Percentiles rank a stretch among this genome's conserved stretches.
These are phyloP conservation scores for Ilyonectria sp. DNA, from an alignment of 2,329 filamentous ascomycete genomes.

Conservation along the genomic window DNA sequence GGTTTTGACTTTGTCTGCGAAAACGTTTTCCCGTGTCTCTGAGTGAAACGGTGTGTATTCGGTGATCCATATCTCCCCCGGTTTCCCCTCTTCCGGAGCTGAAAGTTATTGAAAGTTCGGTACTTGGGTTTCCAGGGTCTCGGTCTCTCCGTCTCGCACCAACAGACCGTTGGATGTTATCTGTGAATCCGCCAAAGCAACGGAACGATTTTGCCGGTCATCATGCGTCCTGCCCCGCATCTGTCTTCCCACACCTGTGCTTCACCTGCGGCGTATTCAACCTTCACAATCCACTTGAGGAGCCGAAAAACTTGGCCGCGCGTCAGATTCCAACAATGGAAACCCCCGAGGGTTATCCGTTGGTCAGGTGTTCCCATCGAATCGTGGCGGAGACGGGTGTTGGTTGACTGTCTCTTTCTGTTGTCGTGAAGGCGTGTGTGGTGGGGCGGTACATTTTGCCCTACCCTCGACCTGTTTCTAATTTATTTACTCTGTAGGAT, in stretches of 20 bases:
- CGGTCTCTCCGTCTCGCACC: neutral
- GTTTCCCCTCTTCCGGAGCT: too few species aligned
- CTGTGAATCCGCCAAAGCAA: neutral
- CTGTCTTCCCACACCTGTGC: neutral
- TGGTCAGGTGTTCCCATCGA: slow-evolving; percentile 25
- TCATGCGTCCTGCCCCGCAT: slow-evolving; percentile 1
- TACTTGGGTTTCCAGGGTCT: too few species aligned
- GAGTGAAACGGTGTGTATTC: too few species aligned
- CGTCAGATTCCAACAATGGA: slow-evolving; percentile 20
- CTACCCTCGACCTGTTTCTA: neutral
- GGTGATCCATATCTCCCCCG: too few species aligned
- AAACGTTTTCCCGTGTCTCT: too few species aligned
- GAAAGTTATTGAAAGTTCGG: too few species aligned
- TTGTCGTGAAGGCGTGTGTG: neutral
- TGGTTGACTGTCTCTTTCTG: slow-evolving; percentile 6
- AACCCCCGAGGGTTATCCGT: slow-evolving; percentile 16
- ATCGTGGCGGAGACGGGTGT: neutral
- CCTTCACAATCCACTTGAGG: slow-evolving; percentile 14
- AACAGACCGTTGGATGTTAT: neutral
- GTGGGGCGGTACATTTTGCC: neutral
- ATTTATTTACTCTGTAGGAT: neutral
- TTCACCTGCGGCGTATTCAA: neutral
- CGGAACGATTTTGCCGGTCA: neutral
- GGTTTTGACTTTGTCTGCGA: too few species aligned
- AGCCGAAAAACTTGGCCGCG: slow-evolving; percentile 20